Conservation (phyloP, 2,329 filamentous ascomycete genomes). For the Fusarium clavum region DNA sequence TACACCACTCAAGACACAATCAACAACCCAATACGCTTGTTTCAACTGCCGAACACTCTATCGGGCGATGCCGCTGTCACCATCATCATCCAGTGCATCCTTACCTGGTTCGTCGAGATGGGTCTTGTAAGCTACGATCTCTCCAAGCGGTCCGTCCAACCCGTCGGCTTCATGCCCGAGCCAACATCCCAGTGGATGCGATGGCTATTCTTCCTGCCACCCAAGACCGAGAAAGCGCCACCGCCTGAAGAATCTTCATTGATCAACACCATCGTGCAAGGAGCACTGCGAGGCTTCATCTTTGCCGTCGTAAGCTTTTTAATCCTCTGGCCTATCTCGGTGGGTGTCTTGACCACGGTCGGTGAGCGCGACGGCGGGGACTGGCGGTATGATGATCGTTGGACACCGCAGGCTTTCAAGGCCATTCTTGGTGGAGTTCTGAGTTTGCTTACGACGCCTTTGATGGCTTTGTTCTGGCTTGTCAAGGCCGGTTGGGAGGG, state of each 20-base stretch:
- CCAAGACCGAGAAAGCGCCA: neutral
- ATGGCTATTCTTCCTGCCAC: conserved; percentile 51
- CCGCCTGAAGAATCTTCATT: neutral
- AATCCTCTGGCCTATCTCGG: conserved; percentile 57
- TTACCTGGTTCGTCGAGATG: conserved; percentile 64
- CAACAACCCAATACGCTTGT: conserved; percentile 58
- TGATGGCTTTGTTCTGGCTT: conserved; percentile 63
- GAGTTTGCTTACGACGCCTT: conserved; percentile 60
- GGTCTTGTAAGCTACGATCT: conserved; percentile 62
- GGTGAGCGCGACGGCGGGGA: conserved; percentile 56
- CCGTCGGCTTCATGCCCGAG: conserved; percentile 58
- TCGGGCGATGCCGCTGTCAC: conserved; percentile 62
- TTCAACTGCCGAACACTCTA: conserved; percentile 63
- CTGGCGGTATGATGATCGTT: conserved; percentile 56
- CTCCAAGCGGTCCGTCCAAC: conserved; percentile 56
- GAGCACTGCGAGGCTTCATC: conserved; percentile 45
- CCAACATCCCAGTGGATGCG: conserved; percentile 51
- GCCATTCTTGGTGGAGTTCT: conserved; percentile 60
- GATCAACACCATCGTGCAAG: conserved; percentile 44
- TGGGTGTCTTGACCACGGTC: conserved; percentile 57
- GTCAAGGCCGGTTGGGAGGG: conserved; percentile 60
- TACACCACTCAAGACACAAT: conserved; percentile 56
- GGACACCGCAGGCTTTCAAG: conserved; percentile 64
- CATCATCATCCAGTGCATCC: conserved; percentile 61
- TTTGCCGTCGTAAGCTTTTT: conserved; percentile 54